These are phyloP conservation scores for Dendrocalamus sinicus DNA, from an alignment of 176 grass and related monocot species.

Conservation along the genomic window DNA sequence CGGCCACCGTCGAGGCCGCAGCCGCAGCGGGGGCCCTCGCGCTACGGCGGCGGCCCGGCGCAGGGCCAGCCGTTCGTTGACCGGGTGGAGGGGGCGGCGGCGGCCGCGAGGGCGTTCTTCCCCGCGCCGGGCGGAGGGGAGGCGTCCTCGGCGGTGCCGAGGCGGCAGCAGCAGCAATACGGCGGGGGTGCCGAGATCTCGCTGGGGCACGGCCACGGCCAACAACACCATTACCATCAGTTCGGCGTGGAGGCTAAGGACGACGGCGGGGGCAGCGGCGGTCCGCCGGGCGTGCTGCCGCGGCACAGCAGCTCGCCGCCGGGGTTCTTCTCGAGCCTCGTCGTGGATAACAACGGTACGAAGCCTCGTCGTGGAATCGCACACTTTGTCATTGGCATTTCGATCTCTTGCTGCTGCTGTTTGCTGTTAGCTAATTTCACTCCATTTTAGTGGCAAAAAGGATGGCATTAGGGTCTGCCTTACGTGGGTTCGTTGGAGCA, in stretches of 20 bases:
- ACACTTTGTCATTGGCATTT: background rate
- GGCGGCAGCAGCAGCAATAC: background rate
- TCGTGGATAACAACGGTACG: constrained; percentile 45
- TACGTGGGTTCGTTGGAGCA: background rate
- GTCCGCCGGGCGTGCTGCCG: constrained; percentile 25
- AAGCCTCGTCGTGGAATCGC: too few species aligned
- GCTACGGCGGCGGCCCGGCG: background rate
- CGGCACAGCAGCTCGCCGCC: constrained; percentile 73
- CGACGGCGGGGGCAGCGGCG: background rate
- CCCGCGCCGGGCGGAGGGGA: background rate
- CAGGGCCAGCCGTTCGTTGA: constrained; percentile 30
- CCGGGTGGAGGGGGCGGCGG: background rate
- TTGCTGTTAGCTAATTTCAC: background rate
- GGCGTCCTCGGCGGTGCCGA: constrained; percentile 9
- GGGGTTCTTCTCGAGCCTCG: constrained; percentile 69
- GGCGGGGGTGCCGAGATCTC: constrained; percentile 34
- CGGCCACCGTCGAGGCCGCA: constrained; percentile 17
- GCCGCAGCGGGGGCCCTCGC: constrained; percentile 6
- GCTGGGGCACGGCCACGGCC: constrained; percentile 17
- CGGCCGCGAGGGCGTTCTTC: constrained; percentile 33
- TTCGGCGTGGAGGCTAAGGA: constrained; percentile 34
- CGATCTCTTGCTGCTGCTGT: background rate
- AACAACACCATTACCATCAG: constrained; percentile 38
- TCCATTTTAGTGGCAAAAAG: background rate
- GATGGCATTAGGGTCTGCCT: background rate